These are phyloP conservation scores for Cyberlindnera americana DNA, from an alignment of 805 yeast species.

Conservation along the genomic window DNA sequence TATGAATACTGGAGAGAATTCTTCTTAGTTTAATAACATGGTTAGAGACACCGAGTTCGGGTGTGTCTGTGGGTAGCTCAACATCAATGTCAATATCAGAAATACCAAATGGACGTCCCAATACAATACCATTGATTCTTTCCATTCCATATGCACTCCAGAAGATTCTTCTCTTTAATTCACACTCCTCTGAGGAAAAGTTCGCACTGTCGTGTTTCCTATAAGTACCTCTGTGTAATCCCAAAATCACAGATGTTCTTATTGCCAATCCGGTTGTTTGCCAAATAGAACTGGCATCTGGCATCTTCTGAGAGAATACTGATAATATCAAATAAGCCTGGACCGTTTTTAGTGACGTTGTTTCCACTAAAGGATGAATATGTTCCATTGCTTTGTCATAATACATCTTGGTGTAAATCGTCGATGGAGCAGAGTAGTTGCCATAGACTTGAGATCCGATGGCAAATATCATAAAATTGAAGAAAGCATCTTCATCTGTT, in stretches of 20 bases:
- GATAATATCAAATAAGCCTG: slow-evolving; percentile 32
- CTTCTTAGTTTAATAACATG: slow-evolving; percentile 32
- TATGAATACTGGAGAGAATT: slow-evolving; percentile 32
- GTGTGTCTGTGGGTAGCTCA: slow-evolving; percentile 20
- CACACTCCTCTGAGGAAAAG: slow-evolving; percentile 5
- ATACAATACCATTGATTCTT: slow-evolving; percentile 31
- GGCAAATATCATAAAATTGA: slow-evolving; percentile 32
- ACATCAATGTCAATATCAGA: slow-evolving; percentile 34
- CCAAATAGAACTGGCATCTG: slow-evolving; percentile 33
- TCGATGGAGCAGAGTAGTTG: slow-evolving; percentile 2
- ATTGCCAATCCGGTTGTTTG: slow-evolving; percentile 32
- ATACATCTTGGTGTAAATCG: slow-evolving; percentile 26
- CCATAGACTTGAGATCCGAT: slow-evolving; percentile 28
- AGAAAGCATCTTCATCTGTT: slow-evolving; percentile 23
- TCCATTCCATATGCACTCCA: slow-evolving; percentile 38
- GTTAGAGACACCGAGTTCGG: slow-evolving; percentile 21
- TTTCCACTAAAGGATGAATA: slow-evolving; percentile 23
- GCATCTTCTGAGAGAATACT: slow-evolving; percentile 33
- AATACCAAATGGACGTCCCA: slow-evolving; percentile 37
- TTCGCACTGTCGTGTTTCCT: slow-evolving; percentile 1
- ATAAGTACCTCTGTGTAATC: slow-evolving; percentile 31
- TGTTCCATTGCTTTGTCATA: slow-evolving; percentile 31
- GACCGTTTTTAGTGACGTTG: slow-evolving; percentile 27
- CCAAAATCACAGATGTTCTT: slow-evolving; percentile 30
- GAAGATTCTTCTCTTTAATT: slow-evolving; percentile 30